Evolutionary conservation across 1,284 basidiomycete genomes (phyloP).

Genomic region (Salmacisia buchloeana): DNA sequence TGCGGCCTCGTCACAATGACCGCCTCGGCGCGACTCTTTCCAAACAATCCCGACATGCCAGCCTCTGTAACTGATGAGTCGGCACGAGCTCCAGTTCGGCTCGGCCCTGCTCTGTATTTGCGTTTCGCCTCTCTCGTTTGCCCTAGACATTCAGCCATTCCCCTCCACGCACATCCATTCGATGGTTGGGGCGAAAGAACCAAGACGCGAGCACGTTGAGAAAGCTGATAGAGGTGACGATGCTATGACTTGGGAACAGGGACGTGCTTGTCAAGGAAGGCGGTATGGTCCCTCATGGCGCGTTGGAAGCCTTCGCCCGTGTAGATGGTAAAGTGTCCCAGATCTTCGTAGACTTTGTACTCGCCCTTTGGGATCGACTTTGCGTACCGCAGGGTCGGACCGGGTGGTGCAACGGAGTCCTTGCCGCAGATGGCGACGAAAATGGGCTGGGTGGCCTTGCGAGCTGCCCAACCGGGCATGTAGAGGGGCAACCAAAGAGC

Average conservation of each 20-base stretch:
- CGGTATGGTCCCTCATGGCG: constrained; percentile 25
- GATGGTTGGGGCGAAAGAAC: no score
- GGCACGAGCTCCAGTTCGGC: no score
- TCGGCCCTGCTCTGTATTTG: no score
- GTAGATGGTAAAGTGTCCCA: constrained; percentile 43
- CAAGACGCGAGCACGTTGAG: no score
- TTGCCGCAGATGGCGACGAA: constrained; percentile 41
- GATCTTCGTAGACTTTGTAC: constrained; percentile 24
- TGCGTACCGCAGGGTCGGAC: constrained; percentile 27
- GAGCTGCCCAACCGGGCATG: constrained; percentile 29
- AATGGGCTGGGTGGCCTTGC: constrained; percentile 30
- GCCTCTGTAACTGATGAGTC: no score
- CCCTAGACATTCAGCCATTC: no score
- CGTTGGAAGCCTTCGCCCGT: constrained; percentile 26
- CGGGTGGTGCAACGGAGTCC: constrained; percentile 32
- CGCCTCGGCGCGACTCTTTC: no score
- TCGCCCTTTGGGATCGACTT: constrained; percentile 26
- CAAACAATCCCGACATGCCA: no score
- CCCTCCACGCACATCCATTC: no score
- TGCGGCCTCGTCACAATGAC: no score
- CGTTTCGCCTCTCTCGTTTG: no score
- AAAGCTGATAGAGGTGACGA: no score
- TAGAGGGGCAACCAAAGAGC: constrained; percentile 27
- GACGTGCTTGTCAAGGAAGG: constrained; percentile 21
- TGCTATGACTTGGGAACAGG: background rate